Evolutionary conservation across 1,284 basidiomycete species (phyloP).

Genomic region (Psilocybe mexicana): DNA sequence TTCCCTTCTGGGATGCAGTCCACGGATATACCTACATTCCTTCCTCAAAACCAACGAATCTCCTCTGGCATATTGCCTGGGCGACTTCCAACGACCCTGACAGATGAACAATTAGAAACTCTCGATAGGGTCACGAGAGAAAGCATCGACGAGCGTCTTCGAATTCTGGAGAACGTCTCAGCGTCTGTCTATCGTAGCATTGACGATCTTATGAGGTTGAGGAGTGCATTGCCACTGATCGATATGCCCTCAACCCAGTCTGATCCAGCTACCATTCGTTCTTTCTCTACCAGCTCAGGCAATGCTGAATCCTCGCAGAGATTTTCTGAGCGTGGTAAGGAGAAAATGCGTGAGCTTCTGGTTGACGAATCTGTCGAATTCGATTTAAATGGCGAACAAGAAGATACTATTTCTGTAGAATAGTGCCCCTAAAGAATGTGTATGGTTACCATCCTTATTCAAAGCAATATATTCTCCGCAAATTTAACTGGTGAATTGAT

Average conservation of each 20-base stretch:
- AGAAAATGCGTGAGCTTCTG: conserved; percentile 19
- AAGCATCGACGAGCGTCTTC: conserved; percentile 80
- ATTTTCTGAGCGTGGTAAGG: conserved; percentile 14
- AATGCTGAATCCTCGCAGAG: neutral
- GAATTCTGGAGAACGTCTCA: conserved; percentile 75
- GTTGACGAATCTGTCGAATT: conserved; percentile 2
- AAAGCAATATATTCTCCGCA: neutral
- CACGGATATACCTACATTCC: neutral
- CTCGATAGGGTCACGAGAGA: conserved; percentile 71
- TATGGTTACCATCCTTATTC: neutral
- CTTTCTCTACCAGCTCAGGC: neutral
- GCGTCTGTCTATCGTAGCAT: conserved; percentile 66
- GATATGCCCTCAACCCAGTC: neutral
- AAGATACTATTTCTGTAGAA: neutral
- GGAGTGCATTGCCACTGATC: conserved; percentile 61
- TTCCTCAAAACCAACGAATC: neutral
- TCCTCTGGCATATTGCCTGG: neutral
- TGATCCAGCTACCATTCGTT: neutral
- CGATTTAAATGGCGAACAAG: neutral
- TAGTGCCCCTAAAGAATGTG: neutral
- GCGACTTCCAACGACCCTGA: conserved; percentile 39
- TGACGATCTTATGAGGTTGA: conserved; percentile 74
- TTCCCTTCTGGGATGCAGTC: neutral
- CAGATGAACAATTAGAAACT: conserved; percentile 57
- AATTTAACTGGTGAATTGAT: neutral